Percentiles rank a stretch among this genome's conserved stretches.
Conservation (phyloP, 2,329 filamentous ascomycete genomes). For the Penicillium digitatum region DNA sequence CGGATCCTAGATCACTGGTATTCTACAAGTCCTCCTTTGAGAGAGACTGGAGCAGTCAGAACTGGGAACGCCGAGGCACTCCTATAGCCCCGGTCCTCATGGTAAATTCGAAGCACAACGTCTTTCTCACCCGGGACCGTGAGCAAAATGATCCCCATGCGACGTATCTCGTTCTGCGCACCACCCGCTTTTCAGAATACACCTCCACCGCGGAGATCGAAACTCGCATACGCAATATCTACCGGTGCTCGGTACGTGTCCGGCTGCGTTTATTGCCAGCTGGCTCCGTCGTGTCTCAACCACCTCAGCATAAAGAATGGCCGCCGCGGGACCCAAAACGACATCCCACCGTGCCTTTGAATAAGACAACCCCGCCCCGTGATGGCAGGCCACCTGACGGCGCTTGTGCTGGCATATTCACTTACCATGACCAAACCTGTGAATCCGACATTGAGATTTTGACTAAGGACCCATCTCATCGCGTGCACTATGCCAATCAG, state of each 20-base stretch:
- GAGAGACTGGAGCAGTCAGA: conserved; percentile 43
- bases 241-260: conserved; percentile 49
- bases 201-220: conserved; percentile 51
- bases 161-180: conserved; percentile 48
- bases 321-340: conserved; percentile 4
- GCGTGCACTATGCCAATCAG: conserved; percentile 44
- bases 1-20: conserved; percentile 22
- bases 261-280: conserved; percentile 41
- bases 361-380: background rate
- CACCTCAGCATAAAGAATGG: conserved; percentile 3
- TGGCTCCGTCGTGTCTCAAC: conserved; percentile 12
- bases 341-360: background rate
- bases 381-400: conserved; percentile 38
- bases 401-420: conserved; percentile 52
- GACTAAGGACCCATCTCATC: conserved; percentile 44
- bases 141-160: conserved; percentile 18
- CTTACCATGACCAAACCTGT: conserved; percentile 45
- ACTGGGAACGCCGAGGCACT: conserved; percentile 44
- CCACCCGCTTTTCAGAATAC: conserved; percentile 41
- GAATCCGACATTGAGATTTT: conserved; percentile 55
- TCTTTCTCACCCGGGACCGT: conserved; percentile 41
- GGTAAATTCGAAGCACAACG: conserved; percentile 46
- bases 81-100: conserved; percentile 40
- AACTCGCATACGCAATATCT: conserved; percentile 42
- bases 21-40: conserved; percentile 34